Base-by-base conservation (phyloP, 2,329 filamentous ascomycete genomes). In the Sphaerulina vaccinii region DNA sequence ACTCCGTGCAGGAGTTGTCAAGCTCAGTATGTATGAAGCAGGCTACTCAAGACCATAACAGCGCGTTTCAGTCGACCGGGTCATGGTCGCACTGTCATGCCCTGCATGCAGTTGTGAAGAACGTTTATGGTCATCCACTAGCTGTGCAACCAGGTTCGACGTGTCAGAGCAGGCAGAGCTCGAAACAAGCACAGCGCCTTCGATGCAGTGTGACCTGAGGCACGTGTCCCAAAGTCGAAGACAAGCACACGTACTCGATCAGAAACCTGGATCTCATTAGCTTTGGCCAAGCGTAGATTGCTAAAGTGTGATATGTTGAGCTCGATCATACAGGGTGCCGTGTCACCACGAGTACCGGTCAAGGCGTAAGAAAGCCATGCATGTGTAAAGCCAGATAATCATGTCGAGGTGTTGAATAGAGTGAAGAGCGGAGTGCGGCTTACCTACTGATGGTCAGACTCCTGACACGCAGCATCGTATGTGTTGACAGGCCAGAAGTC, bases 281-380 rank as follows among this genome's bases (percentile, higher is more conserved):
- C 36, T 22, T 24, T 18, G 15, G 18, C 27, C 21, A 21, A 19
- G 16, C 13, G 27, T 3, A 29, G 2, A 13, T 32, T 8, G 11
- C 27, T 21, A 6, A 33, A n/a, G 11, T 21, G 9, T 16, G 8
- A 32, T 40, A 16, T n/a, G 21, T 22, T 33, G 2, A 15, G 38
- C 18, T 40, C 37, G 36, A 49, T 49, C 45, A 49, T 49, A 49
- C 45, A 49, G 45, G 45, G 45, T 49, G 45, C 45, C 45, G 37
- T 41, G 23, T 49, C 45, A 49, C 36, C 45, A 49, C 32, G 24
- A 49, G 33, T 41, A 49, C 45, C 45, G 45, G 45, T 49, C 45
- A 49, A 41, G 29, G 45, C 35, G 43, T 49, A 49, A 32, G 45
- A 49, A 49, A 49, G 45, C 45, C 45, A 49, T 49, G 45, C 45